Evolutionary conservation across 2,329 filamentous ascomycete genomes (phyloP), one percentile per base, ranked within the genome.

Genomic region (Colletotrichum salicis): DNA sequence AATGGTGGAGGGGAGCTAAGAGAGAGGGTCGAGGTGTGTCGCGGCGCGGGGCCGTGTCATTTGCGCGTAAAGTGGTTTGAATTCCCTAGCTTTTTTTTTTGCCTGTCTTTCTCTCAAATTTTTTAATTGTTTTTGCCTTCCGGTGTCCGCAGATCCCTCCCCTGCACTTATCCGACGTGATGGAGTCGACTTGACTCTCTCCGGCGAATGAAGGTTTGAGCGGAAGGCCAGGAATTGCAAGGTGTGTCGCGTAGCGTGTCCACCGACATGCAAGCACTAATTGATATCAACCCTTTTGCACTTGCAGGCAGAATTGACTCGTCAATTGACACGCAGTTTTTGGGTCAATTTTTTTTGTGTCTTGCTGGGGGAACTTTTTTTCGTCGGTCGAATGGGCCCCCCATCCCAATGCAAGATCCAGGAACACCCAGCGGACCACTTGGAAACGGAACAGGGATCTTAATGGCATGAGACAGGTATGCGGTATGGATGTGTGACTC

Each of bases 41-140:
- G 66, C 48, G 59, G 64, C 56, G 62, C 64, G 64, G 63, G 59
- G 41, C 67, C 79, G 79, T 74, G 73, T 76, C 72, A 78, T 78
- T 22, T 63, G 51, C 80, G 80, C 80, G 80, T 82, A 81, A 81
- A 81, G 80, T 81, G 80, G 79, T 75, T 61, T 62, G 27, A 31
- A 52, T 33, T 64, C 27, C 31, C 59, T 65, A 45, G 61, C 51
- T 24, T 54, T 70, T 60, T 54, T 54, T 56, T 70, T 65, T 64
- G 59, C 45, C 48, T 33, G 13, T 60, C 68, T 45, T 4, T n/a
- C 41, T 45, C 41, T 29, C 27, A 29, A 1, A 4, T n/a, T 45
- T n/a, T 45, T n/a, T 45, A 2, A 10, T 45, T 45, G 22, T 48
- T 48, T 48, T n/a, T n/a, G 41, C 41, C 41, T 48, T 48, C 7